A percentile compares a stretch with the other conserved stretches of the same genome.
phyloP scores from a whole-genome alignment of 2,329 filamentous ascomycete genomes.

The Fusarium fujikuroi region DNA sequence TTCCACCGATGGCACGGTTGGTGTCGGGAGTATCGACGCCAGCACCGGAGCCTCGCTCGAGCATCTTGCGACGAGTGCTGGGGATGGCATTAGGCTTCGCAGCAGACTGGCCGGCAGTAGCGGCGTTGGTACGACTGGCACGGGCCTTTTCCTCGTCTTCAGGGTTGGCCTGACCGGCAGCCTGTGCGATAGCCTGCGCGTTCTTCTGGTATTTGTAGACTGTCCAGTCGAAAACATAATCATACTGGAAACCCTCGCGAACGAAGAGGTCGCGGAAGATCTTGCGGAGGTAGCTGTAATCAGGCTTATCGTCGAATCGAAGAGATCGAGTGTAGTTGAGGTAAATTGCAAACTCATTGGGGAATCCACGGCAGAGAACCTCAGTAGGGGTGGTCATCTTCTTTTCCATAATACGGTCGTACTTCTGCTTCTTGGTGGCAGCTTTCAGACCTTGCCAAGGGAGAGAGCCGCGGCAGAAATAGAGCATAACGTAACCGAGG shows the following conservation, averaged over 20 bases:
- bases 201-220: slow-evolving; percentile 99
- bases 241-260: slow-evolving; percentile 98
- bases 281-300: slow-evolving; percentile 99
- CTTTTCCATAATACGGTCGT: slow-evolving; percentile 99
- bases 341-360: slow-evolving; percentile 99
- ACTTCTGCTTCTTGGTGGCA: slow-evolving; percentile 99
- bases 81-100: slow-evolving; percentile 79
- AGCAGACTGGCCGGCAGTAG: slow-evolving; percentile 71
- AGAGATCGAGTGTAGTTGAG: slow-evolving; percentile 99
- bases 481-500: slow-evolving; percentile 98
- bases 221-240: slow-evolving; percentile 99
- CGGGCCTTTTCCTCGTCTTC: slow-evolving; percentile 82
- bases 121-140: slow-evolving; percentile 72
- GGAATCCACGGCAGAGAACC: slow-evolving; percentile 98
- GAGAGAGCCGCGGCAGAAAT: slow-evolving; percentile 98
- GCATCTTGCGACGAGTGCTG: slow-evolving; percentile 85
- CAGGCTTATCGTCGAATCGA: slow-evolving; percentile 99
- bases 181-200: slow-evolving; percentile 90
- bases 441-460: slow-evolving; percentile 99
- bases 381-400: slow-evolving; percentile 99
- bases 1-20: slow-evolving; percentile 80
- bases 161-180: slow-evolving; percentile 72
- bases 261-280: slow-evolving; percentile 99
- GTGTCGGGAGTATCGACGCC: slow-evolving; percentile 75
- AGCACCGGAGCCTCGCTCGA: slow-evolving; percentile 71